These are phyloP conservation scores for Cryptococcus sp. DNA, from an alignment of 1,284 basidiomycete species.

Conservation along the genomic window DNA sequence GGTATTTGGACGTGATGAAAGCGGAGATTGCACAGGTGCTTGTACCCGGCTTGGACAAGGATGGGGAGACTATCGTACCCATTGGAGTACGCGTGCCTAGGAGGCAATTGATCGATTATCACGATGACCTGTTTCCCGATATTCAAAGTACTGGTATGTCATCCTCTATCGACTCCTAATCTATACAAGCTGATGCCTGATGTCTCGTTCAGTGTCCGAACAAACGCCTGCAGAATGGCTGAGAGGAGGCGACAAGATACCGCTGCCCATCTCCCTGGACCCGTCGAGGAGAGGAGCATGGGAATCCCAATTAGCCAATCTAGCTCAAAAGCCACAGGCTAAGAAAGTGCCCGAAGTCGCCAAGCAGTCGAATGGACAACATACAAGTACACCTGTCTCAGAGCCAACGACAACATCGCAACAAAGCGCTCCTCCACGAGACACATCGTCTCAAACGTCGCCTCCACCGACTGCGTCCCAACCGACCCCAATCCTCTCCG, in stretches of 20 bases:
- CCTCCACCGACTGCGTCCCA: no score
- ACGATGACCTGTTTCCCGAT: conserved; percentile 54
- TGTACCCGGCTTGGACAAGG: conserved; percentile 46
- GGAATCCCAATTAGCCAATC: conserved; percentile 26
- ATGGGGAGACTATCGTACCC: conserved; percentile 50
- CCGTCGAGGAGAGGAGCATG: conserved; percentile 35
- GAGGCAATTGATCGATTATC: conserved; percentile 55
- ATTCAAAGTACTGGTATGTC: conserved; percentile 37
- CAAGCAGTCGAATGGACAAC: no score
- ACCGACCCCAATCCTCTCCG: no score
- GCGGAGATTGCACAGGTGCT: conserved; percentile 53
- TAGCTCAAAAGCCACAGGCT: conserved; percentile 1
- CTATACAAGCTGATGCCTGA: conserved; percentile 16
- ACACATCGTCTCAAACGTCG: no score
- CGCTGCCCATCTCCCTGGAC: conserved; percentile 36
- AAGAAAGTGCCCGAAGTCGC: not conserved
- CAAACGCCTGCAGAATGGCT: conserved; percentile 49
- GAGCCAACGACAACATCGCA: not conserved
- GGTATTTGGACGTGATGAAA: conserved; percentile 52
- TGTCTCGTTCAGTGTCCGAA: conserved; percentile 36
- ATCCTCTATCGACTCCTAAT: not conserved
- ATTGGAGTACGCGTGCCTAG: conserved; percentile 52
- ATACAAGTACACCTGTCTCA: not conserved
- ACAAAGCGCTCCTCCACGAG: no score
- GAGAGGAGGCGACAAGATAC: conserved; percentile 37